Conservation (phyloP, 371 early-diverging fungal genomes). For the Mucor mucedo region DNA sequence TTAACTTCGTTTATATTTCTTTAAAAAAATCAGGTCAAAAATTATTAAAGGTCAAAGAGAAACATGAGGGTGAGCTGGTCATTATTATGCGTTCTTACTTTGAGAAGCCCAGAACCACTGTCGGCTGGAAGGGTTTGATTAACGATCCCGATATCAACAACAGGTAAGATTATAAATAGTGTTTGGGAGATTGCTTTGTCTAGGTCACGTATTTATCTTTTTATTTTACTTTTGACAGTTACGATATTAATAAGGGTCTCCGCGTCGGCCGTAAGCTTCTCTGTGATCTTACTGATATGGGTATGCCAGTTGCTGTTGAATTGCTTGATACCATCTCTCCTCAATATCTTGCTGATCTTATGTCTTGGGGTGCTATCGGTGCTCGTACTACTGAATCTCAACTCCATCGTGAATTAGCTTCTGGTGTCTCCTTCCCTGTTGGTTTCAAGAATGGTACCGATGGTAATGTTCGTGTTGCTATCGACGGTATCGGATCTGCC, state of each 20-base stretch:
- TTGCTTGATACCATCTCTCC: conserved; percentile 94
- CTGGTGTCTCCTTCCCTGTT: conserved; percentile 92
- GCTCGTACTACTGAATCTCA: conserved; percentile 94
- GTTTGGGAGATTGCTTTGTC: too few relatives aligned
- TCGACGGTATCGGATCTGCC: conserved; percentile 92
- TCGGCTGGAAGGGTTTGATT: conserved; percentile 95
- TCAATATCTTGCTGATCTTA: conserved; percentile 90
- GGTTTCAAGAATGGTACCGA: conserved; percentile 97
- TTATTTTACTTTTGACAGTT: conserved; percentile 39
- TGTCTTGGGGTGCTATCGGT: conserved; percentile 95
- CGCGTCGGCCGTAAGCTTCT: conserved; percentile 83
- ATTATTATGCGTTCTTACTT: conserved; percentile 95
- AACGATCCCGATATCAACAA: conserved; percentile 89
- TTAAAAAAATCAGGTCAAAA: conserved; percentile 49
- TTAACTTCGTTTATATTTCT: neutral
- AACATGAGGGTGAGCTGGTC: conserved; percentile 64
- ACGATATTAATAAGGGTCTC: conserved; percentile 91
- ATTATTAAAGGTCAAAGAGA: conserved; percentile 65
- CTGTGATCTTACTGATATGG: conserved; percentile 74
- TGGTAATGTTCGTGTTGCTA: conserved; percentile 85
- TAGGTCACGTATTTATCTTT: too few relatives aligned
- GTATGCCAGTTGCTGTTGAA: conserved; percentile 89
- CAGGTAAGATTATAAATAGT: conserved; percentile 40
- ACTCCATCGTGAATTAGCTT: conserved; percentile 92
- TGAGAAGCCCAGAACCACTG: conserved; percentile 94